phyloP scores from a whole-genome alignment of 768 basidiomycete species.

The Cubamyces sp. region DNA sequence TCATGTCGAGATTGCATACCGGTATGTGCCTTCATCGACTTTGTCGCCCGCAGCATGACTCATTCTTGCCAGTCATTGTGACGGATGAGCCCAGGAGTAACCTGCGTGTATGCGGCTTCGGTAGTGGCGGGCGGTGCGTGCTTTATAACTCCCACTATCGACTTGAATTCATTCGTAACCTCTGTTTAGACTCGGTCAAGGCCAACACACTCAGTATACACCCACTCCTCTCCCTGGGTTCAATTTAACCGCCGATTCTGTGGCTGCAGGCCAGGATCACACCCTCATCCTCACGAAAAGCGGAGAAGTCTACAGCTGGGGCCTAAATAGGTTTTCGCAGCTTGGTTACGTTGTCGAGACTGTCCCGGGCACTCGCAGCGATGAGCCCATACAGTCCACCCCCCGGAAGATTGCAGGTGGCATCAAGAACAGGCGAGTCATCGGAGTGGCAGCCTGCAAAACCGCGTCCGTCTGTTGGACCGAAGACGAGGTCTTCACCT shows the following conservation, averaged over 20 bases:
- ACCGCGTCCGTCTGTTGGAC: constrained; percentile 92
- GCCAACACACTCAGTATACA: constrained; percentile 77
- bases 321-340: constrained; percentile 85
- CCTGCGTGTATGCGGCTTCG: constrained; percentile 86
- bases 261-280: constrained; percentile 94
- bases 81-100: constrained; percentile 78
- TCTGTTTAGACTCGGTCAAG: constrained; percentile 63
- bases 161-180: background rate
- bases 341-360: constrained; percentile 84
- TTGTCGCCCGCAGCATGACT: background rate
- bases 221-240: constrained; percentile 55
- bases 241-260: constrained; percentile 56
- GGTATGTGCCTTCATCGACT: constrained; percentile 42
- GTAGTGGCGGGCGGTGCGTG: constrained; percentile 78
- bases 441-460: constrained; percentile 86
- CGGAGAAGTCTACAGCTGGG: constrained; percentile 92
- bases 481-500: constrained; percentile 68
- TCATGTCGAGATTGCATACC: constrained; percentile 92
- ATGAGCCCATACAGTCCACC: constrained; percentile 75
- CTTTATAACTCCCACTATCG: background rate
- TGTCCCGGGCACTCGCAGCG: constrained; percentile 42
- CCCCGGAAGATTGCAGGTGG: constrained; percentile 77
- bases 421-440: constrained; percentile 76
- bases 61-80: constrained; percentile 49
- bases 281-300: constrained; percentile 80